phyloP scores from a whole-genome alignment of 2,329 filamentous ascomycete species.

The Colletotrichum acutatum region DNA sequence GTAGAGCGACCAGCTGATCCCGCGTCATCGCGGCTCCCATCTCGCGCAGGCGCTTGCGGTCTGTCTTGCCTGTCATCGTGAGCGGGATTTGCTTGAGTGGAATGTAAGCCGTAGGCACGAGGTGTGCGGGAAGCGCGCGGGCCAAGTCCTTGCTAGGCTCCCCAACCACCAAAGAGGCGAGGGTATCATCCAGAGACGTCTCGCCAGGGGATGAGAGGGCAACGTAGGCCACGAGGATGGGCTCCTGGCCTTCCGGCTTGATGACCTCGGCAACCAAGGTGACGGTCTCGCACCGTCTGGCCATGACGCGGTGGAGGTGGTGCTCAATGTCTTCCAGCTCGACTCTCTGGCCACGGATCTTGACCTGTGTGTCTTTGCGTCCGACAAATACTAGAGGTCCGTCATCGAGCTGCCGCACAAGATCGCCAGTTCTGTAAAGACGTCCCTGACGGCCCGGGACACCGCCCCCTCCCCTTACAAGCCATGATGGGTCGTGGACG shows the following conservation, averaged over 20 bases:
- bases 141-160: background rate
- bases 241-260: background rate
- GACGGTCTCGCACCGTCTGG: background rate
- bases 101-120: background rate
- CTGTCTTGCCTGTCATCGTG: no score
- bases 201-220: background rate
- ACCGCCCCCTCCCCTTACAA: background rate
- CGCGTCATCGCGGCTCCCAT: background rate
- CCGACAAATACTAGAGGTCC: no score
- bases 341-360: no score
- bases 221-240: background rate
- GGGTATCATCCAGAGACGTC: background rate
- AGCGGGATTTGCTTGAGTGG: no score
- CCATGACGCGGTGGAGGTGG: background rate
- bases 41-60: no score
- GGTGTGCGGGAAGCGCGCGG: background rate
- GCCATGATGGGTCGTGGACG: background rate
- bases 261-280: background rate
- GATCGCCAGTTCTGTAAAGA: no score
- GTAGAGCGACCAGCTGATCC: background rate
- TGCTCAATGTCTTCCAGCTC: no score
- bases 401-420: no score
- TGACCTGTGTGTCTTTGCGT: no score
- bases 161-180: background rate
- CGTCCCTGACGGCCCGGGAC: background rate